These are phyloP conservation scores for Kandelia obovata DNA, from an alignment of 345 rosid genomes.

Conservation along the genomic window DNA sequence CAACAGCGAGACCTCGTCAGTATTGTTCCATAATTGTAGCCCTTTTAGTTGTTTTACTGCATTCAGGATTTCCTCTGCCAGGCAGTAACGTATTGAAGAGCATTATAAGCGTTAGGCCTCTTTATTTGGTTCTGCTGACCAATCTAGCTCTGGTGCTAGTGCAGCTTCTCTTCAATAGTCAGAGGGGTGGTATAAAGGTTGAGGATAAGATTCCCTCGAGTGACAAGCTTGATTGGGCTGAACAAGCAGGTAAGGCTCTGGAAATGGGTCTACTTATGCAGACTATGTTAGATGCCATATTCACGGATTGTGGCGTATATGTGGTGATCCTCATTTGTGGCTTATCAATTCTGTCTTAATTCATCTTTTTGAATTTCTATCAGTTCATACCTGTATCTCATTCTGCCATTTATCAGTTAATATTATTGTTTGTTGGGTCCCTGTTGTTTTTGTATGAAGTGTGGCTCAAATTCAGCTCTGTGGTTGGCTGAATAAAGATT, in stretches of 20 bases:
- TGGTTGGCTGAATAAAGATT: no score
- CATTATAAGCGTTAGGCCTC: constrained; percentile 58
- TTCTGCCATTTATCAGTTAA: no score
- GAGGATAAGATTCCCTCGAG: constrained; percentile 21
- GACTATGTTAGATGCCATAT: constrained; percentile 60
- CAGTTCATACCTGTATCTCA: constrained; percentile 1
- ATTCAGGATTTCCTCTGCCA: constrained; percentile 51
- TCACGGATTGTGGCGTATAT: constrained; percentile 70
- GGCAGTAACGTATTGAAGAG: constrained; percentile 32
- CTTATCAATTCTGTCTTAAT: constrained; percentile 33
- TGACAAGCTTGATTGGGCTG: constrained; percentile 42
- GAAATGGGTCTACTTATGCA: constrained; percentile 54
- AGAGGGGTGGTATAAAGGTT: constrained; percentile 20
- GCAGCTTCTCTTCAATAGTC: constrained; percentile 32
- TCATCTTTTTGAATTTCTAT: constrained; percentile 7
- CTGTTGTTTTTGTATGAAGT: no score
- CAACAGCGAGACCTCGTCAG: constrained; percentile 45
- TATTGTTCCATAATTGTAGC: constrained; percentile 47
- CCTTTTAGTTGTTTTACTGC: constrained; percentile 46
- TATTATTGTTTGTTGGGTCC: neutral
- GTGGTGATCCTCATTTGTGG: constrained; percentile 55
- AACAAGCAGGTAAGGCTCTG: constrained; percentile 57
- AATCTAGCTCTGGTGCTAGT: constrained; percentile 53
- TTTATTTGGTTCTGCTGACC: constrained; percentile 60
- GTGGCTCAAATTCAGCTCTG: no score